Evolutionary conservation across 345 rosid genomes (phyloP), one percentile per base, ranked within the genome.

Genomic region (Lepidium didymum): DNA sequence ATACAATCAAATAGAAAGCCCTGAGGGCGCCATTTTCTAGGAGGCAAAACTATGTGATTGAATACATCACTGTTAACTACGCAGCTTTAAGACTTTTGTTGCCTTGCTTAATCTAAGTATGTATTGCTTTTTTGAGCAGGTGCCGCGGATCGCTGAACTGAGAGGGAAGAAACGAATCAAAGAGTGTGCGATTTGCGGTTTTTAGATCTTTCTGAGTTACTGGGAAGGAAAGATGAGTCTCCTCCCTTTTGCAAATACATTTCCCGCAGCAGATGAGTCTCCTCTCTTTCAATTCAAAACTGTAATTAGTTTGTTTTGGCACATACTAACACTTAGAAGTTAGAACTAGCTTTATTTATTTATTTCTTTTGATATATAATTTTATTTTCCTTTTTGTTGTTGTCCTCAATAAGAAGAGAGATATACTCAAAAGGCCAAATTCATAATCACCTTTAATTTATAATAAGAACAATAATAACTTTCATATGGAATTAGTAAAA

Each of bases 111-210:
- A 29, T 29, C 33, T 35, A 51, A 52, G 46, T 59, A 21, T 50
- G 35, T 55, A 29, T 25, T 69, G 46, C 33, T 44, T 23, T 68
- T 25, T 34, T 74, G 56, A 69, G 72, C 83, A 90, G 97, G 85
- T 93, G 98, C 21, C 97, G 89, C 55, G 95, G 97, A 83, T 90
- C 97, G 34, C 69, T 93, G 73, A 93, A 93, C 78, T 93, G 83
- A 78, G 77, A 74, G 60, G 13, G 27, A 61, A 31, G 41, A 42
- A 56, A 55, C 31, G 79, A 81, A 72, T 58, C 55, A 77, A 29
- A 31, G 42, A 47, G 55, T 55, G 49, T 78, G 14, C 18, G 34
- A 70, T 54, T 21, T 15, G 0, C 18, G 14, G 21, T 29, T 14
- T 56, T 46, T 8, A 9, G 36, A 43, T 52, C 10, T 67, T 44